These are phyloP conservation scores for Syzygium jambos DNA, from an alignment of 345 rosid genomes.

Conservation along the genomic window DNA sequence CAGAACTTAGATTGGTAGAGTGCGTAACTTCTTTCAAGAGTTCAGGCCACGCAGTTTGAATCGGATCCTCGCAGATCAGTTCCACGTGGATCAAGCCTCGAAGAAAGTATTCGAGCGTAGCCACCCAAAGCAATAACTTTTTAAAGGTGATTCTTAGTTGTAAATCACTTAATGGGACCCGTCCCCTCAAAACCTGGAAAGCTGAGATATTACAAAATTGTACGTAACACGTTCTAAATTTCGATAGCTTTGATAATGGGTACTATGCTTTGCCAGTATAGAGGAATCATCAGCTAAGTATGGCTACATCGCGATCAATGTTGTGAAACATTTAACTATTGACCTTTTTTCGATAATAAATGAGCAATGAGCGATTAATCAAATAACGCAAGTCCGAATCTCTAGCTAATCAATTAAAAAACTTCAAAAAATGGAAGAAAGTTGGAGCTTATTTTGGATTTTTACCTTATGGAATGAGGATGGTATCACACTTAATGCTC, in stretches of 20 bases:
- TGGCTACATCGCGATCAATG: neutral
- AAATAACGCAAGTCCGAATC: neutral
- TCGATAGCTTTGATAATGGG: neutral
- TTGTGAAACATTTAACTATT: neutral
- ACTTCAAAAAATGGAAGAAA: neutral
- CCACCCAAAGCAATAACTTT: neutral
- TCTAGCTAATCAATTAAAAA: neutral
- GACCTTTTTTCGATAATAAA: neutral
- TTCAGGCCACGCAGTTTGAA: neutral
- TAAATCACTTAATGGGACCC: neutral
- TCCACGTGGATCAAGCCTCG: neutral
- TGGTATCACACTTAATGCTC: neutral
- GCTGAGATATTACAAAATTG: neutral
- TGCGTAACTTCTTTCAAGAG: neutral
- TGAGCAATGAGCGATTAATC: neutral
- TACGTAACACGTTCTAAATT: neutral
- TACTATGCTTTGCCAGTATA: neutral
- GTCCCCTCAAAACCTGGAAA: neutral
- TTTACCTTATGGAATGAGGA: neutral
- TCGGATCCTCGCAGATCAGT: neutral
- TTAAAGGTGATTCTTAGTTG: neutral
- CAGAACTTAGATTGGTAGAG: neutral
- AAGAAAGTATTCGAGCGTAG: neutral
- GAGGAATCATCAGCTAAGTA: neutral
- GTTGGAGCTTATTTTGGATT: neutral